A percentile compares a stretch with the other conserved stretches of the same genome.
phyloP scores from a whole-genome alignment of 2,329 filamentous ascomycete species.

The Hypoxylon sp. region DNA sequence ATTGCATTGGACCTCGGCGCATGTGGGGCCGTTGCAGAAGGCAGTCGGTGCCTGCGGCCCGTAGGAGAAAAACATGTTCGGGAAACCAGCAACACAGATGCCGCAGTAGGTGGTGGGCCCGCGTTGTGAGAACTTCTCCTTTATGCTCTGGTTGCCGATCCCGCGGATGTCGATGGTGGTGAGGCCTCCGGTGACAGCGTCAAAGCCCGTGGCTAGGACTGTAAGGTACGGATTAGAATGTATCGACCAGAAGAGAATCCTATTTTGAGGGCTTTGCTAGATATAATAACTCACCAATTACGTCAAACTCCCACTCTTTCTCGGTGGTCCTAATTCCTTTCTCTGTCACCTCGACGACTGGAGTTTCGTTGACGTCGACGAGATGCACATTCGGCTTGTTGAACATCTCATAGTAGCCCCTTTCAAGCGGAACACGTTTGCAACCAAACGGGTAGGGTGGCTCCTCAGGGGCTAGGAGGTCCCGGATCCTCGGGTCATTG shows the following conservation, averaged over 20 bases:
- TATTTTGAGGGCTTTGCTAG: no score
- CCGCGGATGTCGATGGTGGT: constrained; percentile 58
- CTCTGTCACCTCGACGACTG: constrained; percentile 46
- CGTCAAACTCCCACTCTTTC: constrained; percentile 51
- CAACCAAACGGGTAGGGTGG: constrained; percentile 69
- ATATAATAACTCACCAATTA: constrained; percentile 48
- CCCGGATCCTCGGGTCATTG: constrained; percentile 62
- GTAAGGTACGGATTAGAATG: neutral
- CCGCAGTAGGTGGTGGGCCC: constrained; percentile 60
- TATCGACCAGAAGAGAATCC: neutral
- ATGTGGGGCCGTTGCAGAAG: constrained; percentile 59
- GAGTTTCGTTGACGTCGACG: constrained; percentile 51
- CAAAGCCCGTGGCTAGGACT: constrained; percentile 61
- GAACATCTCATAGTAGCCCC: constrained; percentile 55
- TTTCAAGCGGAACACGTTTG: constrained; percentile 59
- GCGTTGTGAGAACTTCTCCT: constrained; percentile 55
- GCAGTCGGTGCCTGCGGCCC: constrained; percentile 59
- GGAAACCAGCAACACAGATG: constrained; percentile 58
- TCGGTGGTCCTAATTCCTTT: constrained; percentile 49
- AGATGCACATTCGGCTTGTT: constrained; percentile 55
- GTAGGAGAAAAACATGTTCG: constrained; percentile 63
- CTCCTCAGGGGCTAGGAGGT: constrained; percentile 66
- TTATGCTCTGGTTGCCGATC: constrained; percentile 51
- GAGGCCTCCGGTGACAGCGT: constrained; percentile 59
- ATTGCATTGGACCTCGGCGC: constrained; percentile 58